Evolutionary conservation across 257 asterid species (phyloP).

Genomic region (Solanum boliviense): DNA sequence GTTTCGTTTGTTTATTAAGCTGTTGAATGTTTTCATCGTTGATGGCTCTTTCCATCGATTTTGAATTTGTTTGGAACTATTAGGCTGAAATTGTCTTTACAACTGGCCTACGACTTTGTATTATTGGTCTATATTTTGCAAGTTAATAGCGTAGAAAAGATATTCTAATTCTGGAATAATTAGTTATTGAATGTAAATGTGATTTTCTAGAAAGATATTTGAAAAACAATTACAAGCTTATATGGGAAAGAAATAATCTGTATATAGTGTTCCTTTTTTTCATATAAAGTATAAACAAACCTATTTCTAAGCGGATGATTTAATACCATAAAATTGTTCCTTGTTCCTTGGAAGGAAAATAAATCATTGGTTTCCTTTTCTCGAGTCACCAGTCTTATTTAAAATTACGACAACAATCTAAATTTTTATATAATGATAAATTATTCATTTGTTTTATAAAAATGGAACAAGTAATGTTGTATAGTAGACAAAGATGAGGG

Average conservation of each 20-base stretch:
- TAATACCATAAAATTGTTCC: too few species aligned
- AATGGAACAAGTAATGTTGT: too few species aligned
- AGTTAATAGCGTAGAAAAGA: background rate
- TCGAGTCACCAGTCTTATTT: background rate
- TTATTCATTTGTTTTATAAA: too few species aligned
- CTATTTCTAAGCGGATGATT: background rate
- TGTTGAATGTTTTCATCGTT: background rate
- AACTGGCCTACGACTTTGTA: background rate
- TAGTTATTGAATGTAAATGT: background rate
- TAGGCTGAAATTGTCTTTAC: background rate
- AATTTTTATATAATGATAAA: background rate
- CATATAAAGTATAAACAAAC: background rate
- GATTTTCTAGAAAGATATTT: background rate
- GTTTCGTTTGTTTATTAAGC: background rate
- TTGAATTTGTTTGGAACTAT: background rate
- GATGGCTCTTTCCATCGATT: background rate
- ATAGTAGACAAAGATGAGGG: too few species aligned
- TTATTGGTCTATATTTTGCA: background rate
- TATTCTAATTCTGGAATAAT: background rate
- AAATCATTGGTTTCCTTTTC: background rate
- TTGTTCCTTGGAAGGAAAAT: too few species aligned
- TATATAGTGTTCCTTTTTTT: too few species aligned
- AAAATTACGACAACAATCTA: background rate
- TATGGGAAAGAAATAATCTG: background rate
- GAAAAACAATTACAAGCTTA: background rate